Conservation (phyloP, 176 grass and related monocot genomes). For the Microstegium vimineum region DNA sequence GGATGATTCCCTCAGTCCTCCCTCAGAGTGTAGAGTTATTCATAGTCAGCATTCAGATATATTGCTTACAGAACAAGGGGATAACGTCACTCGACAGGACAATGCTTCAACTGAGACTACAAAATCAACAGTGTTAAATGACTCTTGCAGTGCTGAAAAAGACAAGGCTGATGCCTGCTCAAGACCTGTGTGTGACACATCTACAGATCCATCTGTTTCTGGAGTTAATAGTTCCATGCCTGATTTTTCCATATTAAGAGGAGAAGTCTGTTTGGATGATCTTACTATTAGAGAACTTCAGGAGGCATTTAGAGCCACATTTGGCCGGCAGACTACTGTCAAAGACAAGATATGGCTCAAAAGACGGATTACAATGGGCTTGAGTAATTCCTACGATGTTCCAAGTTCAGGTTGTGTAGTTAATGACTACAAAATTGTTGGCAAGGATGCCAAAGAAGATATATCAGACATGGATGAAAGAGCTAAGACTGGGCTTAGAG, state of each 20-base stretch:
- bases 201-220: conserved; percentile 48
- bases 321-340: conserved; percentile 89
- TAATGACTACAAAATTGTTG: conserved; percentile 75
- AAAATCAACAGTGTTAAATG: conserved; percentile 58
- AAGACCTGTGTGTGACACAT: conserved; percentile 38
- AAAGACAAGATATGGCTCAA: conserved; percentile 99
- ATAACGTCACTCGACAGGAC: conserved; percentile 35
- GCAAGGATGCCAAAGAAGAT: conserved; percentile 30
- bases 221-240: conserved; percentile 53
- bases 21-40: conserved; percentile 22
- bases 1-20: conserved; percentile 44
- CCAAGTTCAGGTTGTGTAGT: conserved; percentile 73
- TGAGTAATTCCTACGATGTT: conserved; percentile 84
- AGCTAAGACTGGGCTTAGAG: conserved; percentile 27
- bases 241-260: conserved; percentile 84
- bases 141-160: conserved; percentile 48
- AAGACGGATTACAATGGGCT: conserved; percentile 87
- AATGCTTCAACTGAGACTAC: conserved; percentile 54
- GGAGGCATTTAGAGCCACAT: conserved; percentile 86
- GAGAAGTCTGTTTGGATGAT: conserved; percentile 82
- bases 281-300: conserved; percentile 95
- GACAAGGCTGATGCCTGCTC: conserved; percentile 64
- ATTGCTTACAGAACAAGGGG: conserved; percentile 25
- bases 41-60: conserved; percentile 24
- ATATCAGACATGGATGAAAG: background rate